Evolutionary conservation across 495 filamentous ascomycete genomes (phyloP).

Genomic region (Daldinia bambusicola): DNA sequence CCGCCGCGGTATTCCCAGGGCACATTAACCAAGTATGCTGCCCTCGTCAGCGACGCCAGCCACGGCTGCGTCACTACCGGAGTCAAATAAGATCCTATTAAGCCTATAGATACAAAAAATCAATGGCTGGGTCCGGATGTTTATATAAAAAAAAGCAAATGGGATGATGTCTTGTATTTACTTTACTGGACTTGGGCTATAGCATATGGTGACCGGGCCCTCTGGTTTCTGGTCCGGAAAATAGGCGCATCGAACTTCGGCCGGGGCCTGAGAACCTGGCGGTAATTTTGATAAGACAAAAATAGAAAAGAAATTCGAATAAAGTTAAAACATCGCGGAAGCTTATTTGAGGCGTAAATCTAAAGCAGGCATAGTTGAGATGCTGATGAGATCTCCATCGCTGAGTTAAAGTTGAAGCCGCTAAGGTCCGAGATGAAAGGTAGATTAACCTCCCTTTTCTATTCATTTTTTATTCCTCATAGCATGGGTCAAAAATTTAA

Average conservation of each 20-base stretch:
- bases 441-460: slow-evolving; percentile 4
- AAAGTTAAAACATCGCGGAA: slow-evolving; percentile 20
- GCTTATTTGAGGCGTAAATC: slow-evolving; percentile 8
- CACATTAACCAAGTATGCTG: slow-evolving; percentile 80
- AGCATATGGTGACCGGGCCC: not conserved
- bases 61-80: slow-evolving; percentile 83
- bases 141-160: not conserved
- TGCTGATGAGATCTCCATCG: not conserved
- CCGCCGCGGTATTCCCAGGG: slow-evolving; percentile 74
- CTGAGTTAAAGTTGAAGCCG: slow-evolving; percentile 8
- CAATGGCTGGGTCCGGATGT: not conserved
- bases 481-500: not conserved
- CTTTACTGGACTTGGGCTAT: slow-evolving; percentile 19
- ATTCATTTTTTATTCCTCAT: slow-evolving; percentile 1
- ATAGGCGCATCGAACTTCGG: slow-evolving; percentile 9
- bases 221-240: slow-evolving; percentile 22
- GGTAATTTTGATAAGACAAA: slow-evolving; percentile 14
- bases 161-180: slow-evolving; percentile 30
- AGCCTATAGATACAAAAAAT: not conserved
- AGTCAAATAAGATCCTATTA: not conserved
- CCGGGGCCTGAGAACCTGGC: not conserved
- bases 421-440: slow-evolving; percentile 5
- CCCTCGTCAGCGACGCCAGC: slow-evolving; percentile 76
- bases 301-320: slow-evolving; percentile 16
- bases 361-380: slow-evolving; percentile 4